A percentile compares a stretch with the other conserved stretches of the same genome.
Conservation (phyloP, 1,139 yeast genomes). For the Nakaseomyces nivariensis region DNA sequence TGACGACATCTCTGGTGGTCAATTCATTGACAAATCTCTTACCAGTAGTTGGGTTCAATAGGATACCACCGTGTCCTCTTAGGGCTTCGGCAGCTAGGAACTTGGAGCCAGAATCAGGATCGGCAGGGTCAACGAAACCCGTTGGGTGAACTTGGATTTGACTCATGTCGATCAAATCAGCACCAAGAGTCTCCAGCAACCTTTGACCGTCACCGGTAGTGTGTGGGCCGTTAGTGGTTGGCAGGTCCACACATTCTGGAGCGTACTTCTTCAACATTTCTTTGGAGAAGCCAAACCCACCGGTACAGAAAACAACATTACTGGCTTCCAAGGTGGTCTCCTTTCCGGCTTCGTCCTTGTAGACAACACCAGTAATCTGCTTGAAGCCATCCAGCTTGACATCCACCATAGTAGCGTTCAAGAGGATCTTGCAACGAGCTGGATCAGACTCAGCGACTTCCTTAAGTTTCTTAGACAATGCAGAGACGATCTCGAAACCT, state of each 20-base stretch:
- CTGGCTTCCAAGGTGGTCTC: slow-evolving; percentile 27
- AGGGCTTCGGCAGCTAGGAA: slow-evolving; percentile 73
- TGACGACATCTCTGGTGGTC: slow-evolving; percentile 59
- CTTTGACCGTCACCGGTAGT: slow-evolving; percentile 74
- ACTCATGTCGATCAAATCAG: slow-evolving; percentile 60
- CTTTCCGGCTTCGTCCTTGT: slow-evolving; percentile 31
- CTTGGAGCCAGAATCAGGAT: slow-evolving; percentile 43
- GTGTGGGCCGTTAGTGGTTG: slow-evolving; percentile 66
- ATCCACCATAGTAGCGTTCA: slow-evolving; percentile 49
- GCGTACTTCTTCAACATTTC: slow-evolving; percentile 49
- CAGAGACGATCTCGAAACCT: slow-evolving; percentile 68
- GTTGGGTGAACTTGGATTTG: slow-evolving; percentile 79
- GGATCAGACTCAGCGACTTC: slow-evolving; percentile 41
- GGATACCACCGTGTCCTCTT: slow-evolving; percentile 68
- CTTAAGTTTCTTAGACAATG: slow-evolving; percentile 47
- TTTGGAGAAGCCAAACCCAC: slow-evolving; percentile 47
- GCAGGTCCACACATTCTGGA: slow-evolving; percentile 52
- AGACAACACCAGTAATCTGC: slow-evolving; percentile 41
- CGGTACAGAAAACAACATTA: slow-evolving; percentile 62
- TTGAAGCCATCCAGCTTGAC: slow-evolving; percentile 32
- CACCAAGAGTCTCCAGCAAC: slow-evolving; percentile 47
- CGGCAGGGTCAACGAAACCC: slow-evolving; percentile 61
- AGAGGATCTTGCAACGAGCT: slow-evolving; percentile 40
- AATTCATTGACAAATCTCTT: slow-evolving; percentile 65
- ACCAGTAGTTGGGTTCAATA: slow-evolving; percentile 47